Evolutionary conservation across 163 green algal genomes (phyloP).

Genomic region (Smithsoniella earleae): DNA sequence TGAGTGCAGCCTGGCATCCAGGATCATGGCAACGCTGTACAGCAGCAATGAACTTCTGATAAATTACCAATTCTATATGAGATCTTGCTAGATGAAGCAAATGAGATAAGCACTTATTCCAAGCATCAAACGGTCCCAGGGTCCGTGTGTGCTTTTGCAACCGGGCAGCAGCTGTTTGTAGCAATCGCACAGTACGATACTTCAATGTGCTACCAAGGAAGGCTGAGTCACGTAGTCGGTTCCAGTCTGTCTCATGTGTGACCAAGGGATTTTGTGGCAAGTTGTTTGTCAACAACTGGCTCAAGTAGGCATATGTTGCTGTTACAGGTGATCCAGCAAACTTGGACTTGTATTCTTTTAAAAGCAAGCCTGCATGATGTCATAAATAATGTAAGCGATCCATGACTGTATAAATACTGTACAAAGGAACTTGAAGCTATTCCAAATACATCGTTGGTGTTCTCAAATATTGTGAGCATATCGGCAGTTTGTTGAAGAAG

Average conservation of each 20-base stretch:
- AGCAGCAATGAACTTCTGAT: conserved; percentile 20
- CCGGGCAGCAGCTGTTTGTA: conserved; percentile 74
- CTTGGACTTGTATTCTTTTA: conserved; percentile 75
- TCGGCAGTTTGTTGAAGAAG: conserved; percentile 54
- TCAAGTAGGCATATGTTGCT: conserved; percentile 51
- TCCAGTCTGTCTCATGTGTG: conserved; percentile 62
- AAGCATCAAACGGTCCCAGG: conserved; percentile 68
- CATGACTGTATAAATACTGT: background rate
- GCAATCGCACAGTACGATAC: conserved; percentile 67
- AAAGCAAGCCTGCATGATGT: conserved; percentile 40
- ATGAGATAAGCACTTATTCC: conserved; percentile 82
- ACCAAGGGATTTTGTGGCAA: conserved; percentile 80
- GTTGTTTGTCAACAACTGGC: conserved; percentile 33
- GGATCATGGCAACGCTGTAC: conserved; percentile 49
- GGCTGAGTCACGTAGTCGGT: conserved; percentile 70
- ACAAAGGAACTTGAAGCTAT: background rate
- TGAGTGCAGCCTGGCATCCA: conserved; percentile 50
- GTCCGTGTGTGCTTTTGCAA: conserved; percentile 67
- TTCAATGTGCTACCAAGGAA: conserved; percentile 59
- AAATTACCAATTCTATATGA: conserved; percentile 39
- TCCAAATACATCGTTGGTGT: background rate
- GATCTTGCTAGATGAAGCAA: conserved; percentile 62
- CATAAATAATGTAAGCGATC: too few species aligned
- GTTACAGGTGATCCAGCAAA: conserved; percentile 64
- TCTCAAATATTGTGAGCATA: conserved; percentile 15